Evolutionary conservation across 1,284 basidiomycete genomes (phyloP), one percentile per base, ranked within the genome.

Genomic region (Boletus sp.): DNA sequence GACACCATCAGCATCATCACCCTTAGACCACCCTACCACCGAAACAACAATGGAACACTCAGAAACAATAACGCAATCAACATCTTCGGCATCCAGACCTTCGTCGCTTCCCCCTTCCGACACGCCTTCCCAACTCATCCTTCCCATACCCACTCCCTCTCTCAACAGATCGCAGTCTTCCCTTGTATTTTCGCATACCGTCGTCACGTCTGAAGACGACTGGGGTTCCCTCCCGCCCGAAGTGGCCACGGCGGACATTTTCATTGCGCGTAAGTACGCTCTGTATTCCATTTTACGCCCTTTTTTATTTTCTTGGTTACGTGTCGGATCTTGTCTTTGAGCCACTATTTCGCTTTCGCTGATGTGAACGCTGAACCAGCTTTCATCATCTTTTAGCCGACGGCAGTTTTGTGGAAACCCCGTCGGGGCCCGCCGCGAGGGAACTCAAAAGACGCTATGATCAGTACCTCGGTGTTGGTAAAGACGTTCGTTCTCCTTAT

Each of bases 361-460:
- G 13, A 44, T 30, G n/a, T 42, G 42, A 19, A 34, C 40, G 22
- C 48, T 50, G 17, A 52, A 22, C 16, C 3, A 3, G 14, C 33
- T 22, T 46, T 41, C 16, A n/a, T 33, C 16, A 8, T 33, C 32
- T 49, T 52, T 40, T 49, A 86, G 85, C 76, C 50, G 84, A 90
- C 61, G 80, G 80, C 50, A 84, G 73, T 43, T 91, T 84, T 61
- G 78, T 90, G 26, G 88, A 91, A 61, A 89, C 84, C 2, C 78
- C 85, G 7, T 87, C 82, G 46, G 85, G 81, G 8, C 71, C 75
- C 22, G 84, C 82, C 20, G 86, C 86, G 13, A 76, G 79, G 36
- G 84, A 86, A 57, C 70, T 91, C 46, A 90, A 90, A 72, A 75
- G 75, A 56, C 72, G 77, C 22, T 88, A 84, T 58, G 88, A 91